Base-by-base conservation (phyloP, 2,329 filamentous ascomycete genomes). In the Allantophomopsis cytisporea region DNA sequence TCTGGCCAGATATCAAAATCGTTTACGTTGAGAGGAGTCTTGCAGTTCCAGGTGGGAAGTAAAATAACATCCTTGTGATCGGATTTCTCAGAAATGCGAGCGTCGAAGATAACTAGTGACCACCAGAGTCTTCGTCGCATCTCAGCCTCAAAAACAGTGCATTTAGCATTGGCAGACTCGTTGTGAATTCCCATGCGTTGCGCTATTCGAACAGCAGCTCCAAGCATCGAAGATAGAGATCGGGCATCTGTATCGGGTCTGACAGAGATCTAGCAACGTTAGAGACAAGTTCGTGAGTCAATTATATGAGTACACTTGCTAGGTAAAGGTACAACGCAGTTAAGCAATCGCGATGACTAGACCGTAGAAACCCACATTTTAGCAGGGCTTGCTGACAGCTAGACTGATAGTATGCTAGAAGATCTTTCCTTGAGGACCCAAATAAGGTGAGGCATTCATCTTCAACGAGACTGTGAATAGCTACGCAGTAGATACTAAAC, bases 401-500 rank as follows among this genome's bases (percentile, higher is more conserved):
- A 47, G 62, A 58, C 41, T 63, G 62, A 57, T 64, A 66, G 2
- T 50, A 58, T 5, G 39, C 47, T 38, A 66, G 43, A 31, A 68
- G 55, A 20, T 60, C 54, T 30, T 55, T 47, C 39, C 55, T 62
- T 13, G 60, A 44, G 2, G 54, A 51, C 21, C 52, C 54, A 46
- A 69, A 61, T 5, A 55, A 48, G 6, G 42, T 37, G 28, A 52
- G 55, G 43, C 71, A 78, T 45, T 83, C 76, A 1, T 64, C 59
- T 1, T 69, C 63, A 1, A 56, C 58, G 37, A 85, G 58, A 34
- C 76, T 68, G 7, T 65, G 68, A 41, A 76, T 56, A 16, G 71
- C 71, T 51, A 71, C 66, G 41, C 66, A 68, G 52, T 83, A 84
- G 34, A 86, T 80, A 46, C 72, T 62, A 44, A 80, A 80, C 38